Percentiles rank a stretch among this genome's conserved stretches.
phyloP scores from a whole-genome alignment of 1,139 yeast species.

The Eremothecium coryli region DNA sequence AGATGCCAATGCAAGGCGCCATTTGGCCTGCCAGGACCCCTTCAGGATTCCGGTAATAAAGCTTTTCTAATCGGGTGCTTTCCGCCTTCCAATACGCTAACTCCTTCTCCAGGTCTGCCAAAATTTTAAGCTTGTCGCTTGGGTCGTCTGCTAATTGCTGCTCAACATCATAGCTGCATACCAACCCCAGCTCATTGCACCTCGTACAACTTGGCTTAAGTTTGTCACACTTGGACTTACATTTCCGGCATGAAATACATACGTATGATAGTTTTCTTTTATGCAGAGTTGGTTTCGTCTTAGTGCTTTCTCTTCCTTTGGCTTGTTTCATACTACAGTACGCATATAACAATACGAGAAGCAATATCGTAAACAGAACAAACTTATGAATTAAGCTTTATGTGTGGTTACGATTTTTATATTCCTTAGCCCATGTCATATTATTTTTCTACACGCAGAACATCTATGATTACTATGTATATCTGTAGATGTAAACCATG shows the following conservation, averaged over 20 bases:
- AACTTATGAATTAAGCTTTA: no score
- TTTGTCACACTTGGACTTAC: constrained; percentile 11
- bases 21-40: not conserved
- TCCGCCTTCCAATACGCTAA: constrained; percentile 6
- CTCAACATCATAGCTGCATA: constrained; percentile 7
- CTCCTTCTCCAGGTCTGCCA: constrained; percentile 5
- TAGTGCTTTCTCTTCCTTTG: no score
- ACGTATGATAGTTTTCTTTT: constrained; percentile 9
- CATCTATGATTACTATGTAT: no score
- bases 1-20: not conserved
- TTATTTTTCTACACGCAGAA: no score
- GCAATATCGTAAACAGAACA: no score
- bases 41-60: not conserved
- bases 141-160: constrained; percentile 6
- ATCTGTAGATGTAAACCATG: no score
- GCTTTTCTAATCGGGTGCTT: not conserved
- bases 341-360: no score
- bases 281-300: constrained; percentile 3
- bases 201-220: constrained; percentile 7
- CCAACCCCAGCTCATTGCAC: constrained; percentile 5
- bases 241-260: constrained; percentile 7
- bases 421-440: no score
- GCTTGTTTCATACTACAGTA: no score
- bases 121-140: not conserved
- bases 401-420: no score